phyloP scores from a whole-genome alignment of 495 filamentous ascomycete species.

The Penicillium paxilli region DNA sequence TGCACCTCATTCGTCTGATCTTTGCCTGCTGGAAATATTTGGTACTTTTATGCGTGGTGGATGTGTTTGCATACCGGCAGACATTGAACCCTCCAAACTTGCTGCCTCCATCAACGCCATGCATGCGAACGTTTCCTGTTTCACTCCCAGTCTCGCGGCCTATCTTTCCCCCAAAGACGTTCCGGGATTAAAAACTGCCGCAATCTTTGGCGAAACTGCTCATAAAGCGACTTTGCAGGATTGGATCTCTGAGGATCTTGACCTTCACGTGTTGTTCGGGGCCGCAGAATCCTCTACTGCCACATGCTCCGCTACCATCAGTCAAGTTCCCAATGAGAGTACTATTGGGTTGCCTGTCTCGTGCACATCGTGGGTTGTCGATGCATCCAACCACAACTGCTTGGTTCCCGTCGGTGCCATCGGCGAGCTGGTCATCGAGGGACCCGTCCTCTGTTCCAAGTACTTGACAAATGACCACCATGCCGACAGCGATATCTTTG shows the following conservation, averaged over 20 bases:
- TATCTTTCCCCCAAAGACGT: constrained; percentile 46
- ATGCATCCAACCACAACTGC: constrained; percentile 48
- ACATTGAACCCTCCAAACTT: constrained; percentile 28
- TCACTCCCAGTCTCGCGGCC: constrained; percentile 48
- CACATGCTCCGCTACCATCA: constrained; percentile 19
- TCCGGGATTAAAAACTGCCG: constrained; percentile 37
- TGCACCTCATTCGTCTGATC: constrained; percentile 46
- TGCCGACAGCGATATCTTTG: constrained; percentile 45
- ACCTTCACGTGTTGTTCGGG: constrained; percentile 36
- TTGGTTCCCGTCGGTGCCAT: constrained; percentile 58
- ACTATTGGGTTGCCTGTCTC: constrained; percentile 28
- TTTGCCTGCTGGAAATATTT: constrained; percentile 40
- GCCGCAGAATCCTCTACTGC: constrained; percentile 36
- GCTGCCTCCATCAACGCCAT: constrained; percentile 35
- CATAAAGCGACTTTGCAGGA: background rate
- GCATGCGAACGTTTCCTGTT: constrained; percentile 30
- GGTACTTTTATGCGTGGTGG: constrained; percentile 42
- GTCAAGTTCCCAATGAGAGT: constrained; percentile 1
- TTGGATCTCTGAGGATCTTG: constrained; percentile 30
- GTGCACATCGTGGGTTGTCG: constrained; percentile 53
- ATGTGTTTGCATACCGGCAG: constrained; percentile 44
- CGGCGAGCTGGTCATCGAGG: constrained; percentile 66
- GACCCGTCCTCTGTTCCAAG: constrained; percentile 49
- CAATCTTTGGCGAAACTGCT: constrained; percentile 35
- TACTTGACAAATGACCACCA: constrained; percentile 47